A percentile compares a stretch with the other conserved stretches of the same genome.
These are phyloP conservation scores for Lactifluus pinguis DNA, from an alignment of 768 basidiomycete genomes.

Conservation along the genomic window DNA sequence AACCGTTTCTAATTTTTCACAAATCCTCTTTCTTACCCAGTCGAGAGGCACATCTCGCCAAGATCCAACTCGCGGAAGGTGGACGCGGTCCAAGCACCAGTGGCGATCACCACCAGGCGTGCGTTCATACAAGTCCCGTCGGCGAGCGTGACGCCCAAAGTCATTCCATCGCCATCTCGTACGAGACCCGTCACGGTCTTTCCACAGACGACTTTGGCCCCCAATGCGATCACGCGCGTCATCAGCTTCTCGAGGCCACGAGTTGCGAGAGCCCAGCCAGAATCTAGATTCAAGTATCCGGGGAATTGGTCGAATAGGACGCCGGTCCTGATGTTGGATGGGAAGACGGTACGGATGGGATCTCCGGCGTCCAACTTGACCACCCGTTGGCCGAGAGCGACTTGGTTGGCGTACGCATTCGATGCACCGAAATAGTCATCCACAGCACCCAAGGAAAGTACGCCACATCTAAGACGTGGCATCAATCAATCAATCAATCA, in stretches of 20 bases:
- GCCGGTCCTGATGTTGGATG: conserved; percentile 30
- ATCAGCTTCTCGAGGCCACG: conserved; percentile 53
- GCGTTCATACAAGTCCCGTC: conserved; percentile 50
- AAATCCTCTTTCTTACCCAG: conserved; percentile 50
- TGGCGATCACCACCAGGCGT: conserved; percentile 57
- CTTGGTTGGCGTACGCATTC: conserved; percentile 55
- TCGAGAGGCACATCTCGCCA: conserved; percentile 51
- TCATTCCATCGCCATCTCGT: conserved; percentile 31
- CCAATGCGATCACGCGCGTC: conserved; percentile 44
- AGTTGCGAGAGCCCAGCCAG: conserved; percentile 80
- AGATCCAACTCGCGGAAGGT: conserved; percentile 55
- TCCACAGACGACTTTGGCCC: conserved; percentile 50
- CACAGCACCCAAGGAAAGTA: conserved; percentile 44
- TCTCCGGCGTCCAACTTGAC: conserved; percentile 30
- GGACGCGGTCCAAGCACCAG: conserved; percentile 82
- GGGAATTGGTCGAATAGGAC: conserved; percentile 28
- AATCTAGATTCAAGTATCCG: conserved; percentile 67
- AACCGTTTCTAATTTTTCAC: background rate
- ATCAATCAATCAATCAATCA: background rate
- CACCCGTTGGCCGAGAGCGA: conserved; percentile 44
- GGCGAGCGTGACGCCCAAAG: conserved; percentile 51
- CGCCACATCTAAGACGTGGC: conserved; percentile 47
- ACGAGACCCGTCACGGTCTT: conserved; percentile 47
- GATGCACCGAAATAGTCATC: conserved; percentile 36
- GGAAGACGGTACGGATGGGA: conserved; percentile 42